Percentiles rank a stretch among this genome's conserved stretches.
Evolutionary conservation across 176 grass and related monocot genomes (phyloP).

Genomic region (Elymus sibiricus): DNA sequence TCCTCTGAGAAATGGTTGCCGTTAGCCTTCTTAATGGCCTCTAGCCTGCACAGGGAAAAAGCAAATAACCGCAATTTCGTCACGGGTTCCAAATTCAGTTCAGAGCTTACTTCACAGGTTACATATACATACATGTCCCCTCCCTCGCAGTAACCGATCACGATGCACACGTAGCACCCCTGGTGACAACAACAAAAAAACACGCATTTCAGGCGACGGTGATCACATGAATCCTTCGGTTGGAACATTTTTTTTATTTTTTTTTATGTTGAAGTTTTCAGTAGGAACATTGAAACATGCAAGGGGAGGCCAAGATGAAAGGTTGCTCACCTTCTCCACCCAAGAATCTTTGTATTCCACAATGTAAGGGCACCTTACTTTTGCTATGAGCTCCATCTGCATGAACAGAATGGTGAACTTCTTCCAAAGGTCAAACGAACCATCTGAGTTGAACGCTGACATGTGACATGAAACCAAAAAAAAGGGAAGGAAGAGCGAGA

Average conservation of each 20-base stretch:
- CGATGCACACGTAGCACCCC: slow-evolving; percentile 43
- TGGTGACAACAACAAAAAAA: too few relatives aligned
- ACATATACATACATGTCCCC: slow-evolving; percentile 80
- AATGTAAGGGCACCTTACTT: slow-evolving; percentile 88
- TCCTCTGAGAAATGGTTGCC: slow-evolving; percentile 57
- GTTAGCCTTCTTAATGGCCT: slow-evolving; percentile 81
- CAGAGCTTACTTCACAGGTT: slow-evolving; percentile 14
- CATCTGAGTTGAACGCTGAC: background rate
- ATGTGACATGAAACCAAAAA: background rate
- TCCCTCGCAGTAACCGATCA: slow-evolving; percentile 89
- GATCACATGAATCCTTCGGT: too few relatives aligned
- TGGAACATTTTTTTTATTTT: too few relatives aligned
- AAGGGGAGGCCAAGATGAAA: slow-evolving; percentile 2
- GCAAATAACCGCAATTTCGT: background rate
- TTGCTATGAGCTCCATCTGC: slow-evolving; percentile 94
- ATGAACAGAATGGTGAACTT: background rate
- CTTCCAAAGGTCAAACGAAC: background rate
- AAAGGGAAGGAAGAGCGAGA: background rate
- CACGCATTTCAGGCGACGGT: too few relatives aligned
- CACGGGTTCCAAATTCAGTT: background rate
- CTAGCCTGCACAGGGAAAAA: slow-evolving; percentile 50
- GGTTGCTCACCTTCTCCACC: slow-evolving; percentile 82
- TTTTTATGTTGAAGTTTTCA: too few relatives aligned
- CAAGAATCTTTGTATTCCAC: slow-evolving; percentile 96
- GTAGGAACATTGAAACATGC: too few relatives aligned